Conservation (phyloP, 306 rosid genomes). For the Casuarina equisetifolia region DNA sequence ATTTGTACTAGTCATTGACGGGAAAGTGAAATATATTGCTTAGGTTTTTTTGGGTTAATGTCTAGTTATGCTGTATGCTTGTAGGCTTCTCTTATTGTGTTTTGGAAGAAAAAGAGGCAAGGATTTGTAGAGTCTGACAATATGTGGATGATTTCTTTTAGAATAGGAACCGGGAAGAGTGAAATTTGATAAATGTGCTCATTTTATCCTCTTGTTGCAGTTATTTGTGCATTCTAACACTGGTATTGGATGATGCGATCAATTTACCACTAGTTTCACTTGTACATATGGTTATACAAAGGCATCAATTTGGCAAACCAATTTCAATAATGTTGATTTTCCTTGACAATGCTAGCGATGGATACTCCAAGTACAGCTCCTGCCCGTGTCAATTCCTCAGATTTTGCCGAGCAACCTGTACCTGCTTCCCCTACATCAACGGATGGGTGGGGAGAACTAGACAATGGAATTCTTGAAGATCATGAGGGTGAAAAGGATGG, state of each 20-base stretch:
- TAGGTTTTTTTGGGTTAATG: neutral
- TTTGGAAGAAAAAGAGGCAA: neutral
- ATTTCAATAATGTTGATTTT: constrained; percentile 16
- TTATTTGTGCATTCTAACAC: neutral
- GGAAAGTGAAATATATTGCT: neutral
- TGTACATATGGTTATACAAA: neutral
- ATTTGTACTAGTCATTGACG: neutral
- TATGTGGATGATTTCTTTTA: neutral
- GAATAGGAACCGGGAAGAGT: neutral
- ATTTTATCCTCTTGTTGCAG: neutral
- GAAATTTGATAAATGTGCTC: neutral
- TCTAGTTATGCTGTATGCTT: neutral
- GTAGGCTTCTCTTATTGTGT: neutral
- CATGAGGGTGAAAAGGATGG: constrained; percentile 83
- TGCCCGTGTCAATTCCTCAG: constrained; percentile 56
- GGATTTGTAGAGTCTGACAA: neutral
- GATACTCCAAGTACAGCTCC: constrained; percentile 66
- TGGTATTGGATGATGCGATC: constrained; percentile 14
- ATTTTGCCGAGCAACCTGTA: constrained; percentile 60
- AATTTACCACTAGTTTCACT: constrained; percentile 11
- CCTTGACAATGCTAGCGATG: constrained; percentile 46
- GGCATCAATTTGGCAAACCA: constrained; percentile 7
- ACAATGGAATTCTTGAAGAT: constrained; percentile 72
- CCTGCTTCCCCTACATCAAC: constrained; percentile 90
- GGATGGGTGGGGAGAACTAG: constrained; percentile 98